Evolutionary conservation across 306 rosid genomes (phyloP).

Genomic region (Oemleria cerasiformis): DNA sequence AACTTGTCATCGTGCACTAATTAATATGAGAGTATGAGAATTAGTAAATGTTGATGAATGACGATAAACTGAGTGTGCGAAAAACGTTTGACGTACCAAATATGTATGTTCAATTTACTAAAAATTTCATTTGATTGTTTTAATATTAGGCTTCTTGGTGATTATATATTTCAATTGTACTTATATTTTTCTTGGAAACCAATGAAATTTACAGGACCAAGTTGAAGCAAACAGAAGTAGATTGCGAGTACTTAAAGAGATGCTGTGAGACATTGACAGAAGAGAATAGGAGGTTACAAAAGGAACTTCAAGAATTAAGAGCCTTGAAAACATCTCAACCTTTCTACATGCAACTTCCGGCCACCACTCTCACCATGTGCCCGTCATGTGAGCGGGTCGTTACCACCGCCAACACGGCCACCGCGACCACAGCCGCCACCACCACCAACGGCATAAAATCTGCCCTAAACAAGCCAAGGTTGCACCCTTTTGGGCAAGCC

Average conservation of each 20-base stretch:
- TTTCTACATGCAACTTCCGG: conserved; percentile 89
- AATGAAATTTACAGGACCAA: conserved; percentile 59
- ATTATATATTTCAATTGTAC: too few species aligned
- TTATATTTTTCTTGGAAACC: background rate
- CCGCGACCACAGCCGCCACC: conserved; percentile 6
- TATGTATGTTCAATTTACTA: too few species aligned
- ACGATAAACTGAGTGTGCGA: too few species aligned
- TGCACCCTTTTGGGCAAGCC: conserved; percentile 23
- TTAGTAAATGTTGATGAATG: too few species aligned
- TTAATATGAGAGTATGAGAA: too few species aligned
- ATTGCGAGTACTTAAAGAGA: conserved; percentile 87
- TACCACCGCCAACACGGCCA: conserved; percentile 28
- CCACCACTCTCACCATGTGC: conserved; percentile 98
- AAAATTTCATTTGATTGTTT: too few species aligned
- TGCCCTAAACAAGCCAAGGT: conserved; percentile 32
- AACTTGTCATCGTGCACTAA: too few species aligned
- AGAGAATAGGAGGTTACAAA: conserved; percentile 87
- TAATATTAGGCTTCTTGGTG: too few species aligned
- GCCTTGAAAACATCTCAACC: conserved; percentile 81
- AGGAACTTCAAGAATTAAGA: conserved; percentile 88
- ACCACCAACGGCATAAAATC: conserved; percentile 5
- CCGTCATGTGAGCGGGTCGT: conserved; percentile 88
- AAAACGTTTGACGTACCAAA: too few species aligned
- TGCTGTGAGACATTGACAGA: conserved; percentile 89
- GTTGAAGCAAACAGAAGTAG: conserved; percentile 97